A percentile compares a stretch with the other conserved stretches of the same genome.
phyloP scores from a whole-genome alignment of 495 filamentous ascomycete species.

The Penicillium chermesinum region DNA sequence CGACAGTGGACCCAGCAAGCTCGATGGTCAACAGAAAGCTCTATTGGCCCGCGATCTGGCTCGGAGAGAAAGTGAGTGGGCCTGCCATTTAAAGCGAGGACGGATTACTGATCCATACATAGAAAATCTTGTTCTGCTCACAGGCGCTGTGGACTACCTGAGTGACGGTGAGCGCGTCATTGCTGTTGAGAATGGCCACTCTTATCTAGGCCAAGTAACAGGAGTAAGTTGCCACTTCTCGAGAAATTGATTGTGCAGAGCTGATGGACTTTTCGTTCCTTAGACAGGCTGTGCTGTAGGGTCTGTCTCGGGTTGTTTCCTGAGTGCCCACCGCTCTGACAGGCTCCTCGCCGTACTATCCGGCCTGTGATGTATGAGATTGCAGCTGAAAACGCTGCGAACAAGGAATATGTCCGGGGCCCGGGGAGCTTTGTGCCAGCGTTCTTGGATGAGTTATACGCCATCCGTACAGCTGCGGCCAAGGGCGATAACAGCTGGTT shows the following conservation, averaged over 20 bases:
- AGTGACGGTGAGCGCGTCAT: slow-evolving; percentile 66
- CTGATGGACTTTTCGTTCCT: slow-evolving; percentile 9
- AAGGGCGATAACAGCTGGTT: slow-evolving; percentile 51
- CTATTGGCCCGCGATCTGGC: slow-evolving; percentile 61
- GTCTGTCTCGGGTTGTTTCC: slow-evolving; percentile 68
- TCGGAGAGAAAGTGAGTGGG: slow-evolving; percentile 46
- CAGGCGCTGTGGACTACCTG: slow-evolving; percentile 71
- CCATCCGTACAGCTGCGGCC: slow-evolving; percentile 44
- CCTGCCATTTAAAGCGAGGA: neutral
- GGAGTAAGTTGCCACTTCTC: slow-evolving; percentile 44
- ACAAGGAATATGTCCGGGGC: slow-evolving; percentile 59
- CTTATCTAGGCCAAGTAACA: slow-evolving; percentile 72
- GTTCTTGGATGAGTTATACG: slow-evolving; percentile 70
- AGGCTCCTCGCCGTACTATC: slow-evolving; percentile 65
- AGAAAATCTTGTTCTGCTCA: slow-evolving; percentile 77
- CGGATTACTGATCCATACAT: neutral
- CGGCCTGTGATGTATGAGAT: slow-evolving; percentile 78
- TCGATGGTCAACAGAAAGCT: slow-evolving; percentile 50
- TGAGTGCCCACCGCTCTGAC: slow-evolving; percentile 56
- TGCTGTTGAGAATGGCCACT: slow-evolving; percentile 70
- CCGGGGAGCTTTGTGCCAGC: slow-evolving; percentile 86
- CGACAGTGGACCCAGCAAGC: slow-evolving; percentile 64
- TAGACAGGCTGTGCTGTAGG: slow-evolving; percentile 80
- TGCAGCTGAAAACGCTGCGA: slow-evolving; percentile 69
- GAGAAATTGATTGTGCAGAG: neutral